Evolutionary conservation across 1,284 basidiomycete species (phyloP), one percentile per base, ranked within the genome.

Genomic region (Cryptococcus floricola): DNA sequence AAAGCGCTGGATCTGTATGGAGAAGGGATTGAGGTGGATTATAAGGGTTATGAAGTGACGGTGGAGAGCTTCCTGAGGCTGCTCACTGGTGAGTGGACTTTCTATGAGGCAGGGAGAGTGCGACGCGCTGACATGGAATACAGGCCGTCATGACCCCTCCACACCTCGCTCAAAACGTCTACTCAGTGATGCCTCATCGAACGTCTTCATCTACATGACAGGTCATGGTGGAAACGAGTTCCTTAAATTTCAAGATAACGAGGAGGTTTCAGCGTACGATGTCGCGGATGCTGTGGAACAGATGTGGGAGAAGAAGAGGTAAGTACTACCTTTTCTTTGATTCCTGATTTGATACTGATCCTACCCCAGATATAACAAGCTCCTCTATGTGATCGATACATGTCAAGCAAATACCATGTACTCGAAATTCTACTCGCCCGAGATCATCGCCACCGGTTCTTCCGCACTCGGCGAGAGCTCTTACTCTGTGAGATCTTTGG

Each of bases 211-310:
- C 25, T 98, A 96, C 77, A 90, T 98, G 89, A 96, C 96, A 0
- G 96, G 95, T 0, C 95, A 98, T 67, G 95, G 96, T 4, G 95
- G 95, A 0, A 89, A 96, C 67, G 95, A 97, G 75, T 99, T 98
- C 73, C 83, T 98, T 65, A 98, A 98, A 77, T 98, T 99, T 74
- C 95, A 98, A 73, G 95, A 99, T 75, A 91, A 91, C 71, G 95
- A 98, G 75, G 96, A 99, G 73, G 91, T 98, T 64, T 91, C 88
- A 52, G 92, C 95, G 0, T 91, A 91, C 57, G 95, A 98, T 72
- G 84, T 96, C 39, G 94, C 95, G 0, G 95, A 98, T 73, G 94
- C 95, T 0, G 88, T 98, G 59, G 92, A 93, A 74, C 93, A 97
- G 76, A 98, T 98, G 95, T 93, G 88, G 82, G 88, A 94, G 73